phyloP scores from a whole-genome alignment of 2,329 filamentous ascomycete genomes.

The Talaromyces verruculosus region DNA sequence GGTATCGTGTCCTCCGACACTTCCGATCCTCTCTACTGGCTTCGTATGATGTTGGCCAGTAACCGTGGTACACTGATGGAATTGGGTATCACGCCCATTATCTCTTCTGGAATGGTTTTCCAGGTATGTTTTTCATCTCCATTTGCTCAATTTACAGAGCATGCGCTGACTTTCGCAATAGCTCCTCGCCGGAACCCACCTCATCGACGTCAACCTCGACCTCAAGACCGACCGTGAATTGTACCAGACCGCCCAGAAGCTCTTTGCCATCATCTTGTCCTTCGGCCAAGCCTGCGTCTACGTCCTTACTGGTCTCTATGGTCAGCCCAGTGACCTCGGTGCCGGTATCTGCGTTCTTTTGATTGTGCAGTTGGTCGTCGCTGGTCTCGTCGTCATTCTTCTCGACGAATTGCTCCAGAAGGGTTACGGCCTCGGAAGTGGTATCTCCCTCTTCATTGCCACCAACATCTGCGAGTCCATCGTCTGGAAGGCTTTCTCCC shows the following conservation, averaged over 20 bases:
- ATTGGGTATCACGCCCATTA: conserved; percentile 95
- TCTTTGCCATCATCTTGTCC: conserved; percentile 95
- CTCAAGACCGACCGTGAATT: conserved; percentile 99
- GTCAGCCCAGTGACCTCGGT: conserved; percentile 91
- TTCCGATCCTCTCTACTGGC: conserved; percentile 98
- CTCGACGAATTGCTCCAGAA: conserved; percentile 99
- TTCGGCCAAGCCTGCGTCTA: conserved; percentile 98
- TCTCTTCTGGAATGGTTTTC: conserved; percentile 99
- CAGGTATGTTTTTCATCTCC: conserved; percentile 55
- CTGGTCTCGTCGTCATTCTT: conserved; percentile 97
- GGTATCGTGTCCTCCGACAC: conserved; percentile 99
- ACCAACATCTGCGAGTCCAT: conserved; percentile 99
- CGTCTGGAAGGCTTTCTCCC: conserved; percentile 99
- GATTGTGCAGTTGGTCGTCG: conserved; percentile 95
- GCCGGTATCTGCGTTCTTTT: conserved; percentile 97
- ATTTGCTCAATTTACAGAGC: background rate
- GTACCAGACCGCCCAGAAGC: conserved; percentile 99
- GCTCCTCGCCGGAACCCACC: conserved; percentile 97
- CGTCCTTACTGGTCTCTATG: conserved; percentile 97
- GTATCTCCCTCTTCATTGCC: conserved; percentile 98
- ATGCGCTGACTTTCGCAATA: conserved; percentile 25
- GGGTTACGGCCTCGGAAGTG: conserved; percentile 96
- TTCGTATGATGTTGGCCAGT: conserved; percentile 99
- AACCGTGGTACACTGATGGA: conserved; percentile 97
- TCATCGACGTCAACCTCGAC: conserved; percentile 99